Conservation (phyloP, 371 early-diverging fungal genomes). For the Mucor piriformis region DNA sequence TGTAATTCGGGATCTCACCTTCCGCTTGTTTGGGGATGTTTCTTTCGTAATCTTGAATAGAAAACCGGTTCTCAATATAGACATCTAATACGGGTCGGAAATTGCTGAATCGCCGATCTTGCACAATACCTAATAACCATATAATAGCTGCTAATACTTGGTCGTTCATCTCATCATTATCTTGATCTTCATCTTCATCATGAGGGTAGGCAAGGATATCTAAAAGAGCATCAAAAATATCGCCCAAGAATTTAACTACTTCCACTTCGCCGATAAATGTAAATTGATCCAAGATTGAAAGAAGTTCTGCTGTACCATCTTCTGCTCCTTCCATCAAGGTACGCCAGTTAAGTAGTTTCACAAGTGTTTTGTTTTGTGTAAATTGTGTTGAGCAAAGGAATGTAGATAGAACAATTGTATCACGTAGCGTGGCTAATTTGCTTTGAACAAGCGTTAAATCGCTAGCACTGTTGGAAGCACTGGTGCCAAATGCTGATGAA, state of each 20-base stretch:
- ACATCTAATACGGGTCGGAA: conserved; percentile 65
- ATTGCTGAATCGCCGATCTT: conserved; percentile 68
- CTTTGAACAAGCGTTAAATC: conserved; percentile 14
- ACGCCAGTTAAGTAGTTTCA: conserved; percentile 71
- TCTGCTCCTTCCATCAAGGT: conserved; percentile 21
- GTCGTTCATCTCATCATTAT: conserved; percentile 23
- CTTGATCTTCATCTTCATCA: conserved; percentile 12
- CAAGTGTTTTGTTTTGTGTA: conserved; percentile 66
- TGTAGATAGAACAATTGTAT: conserved; percentile 57
- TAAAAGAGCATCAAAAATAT: conserved; percentile 69
- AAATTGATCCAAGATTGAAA: conserved; percentile 61
- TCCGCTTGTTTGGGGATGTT: not conserved
- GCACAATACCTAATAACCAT: conserved; percentile 61
- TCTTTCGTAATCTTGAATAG: conserved; percentile 30
- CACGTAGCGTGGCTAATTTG: conserved; percentile 50
- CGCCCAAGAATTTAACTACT: conserved; percentile 69
- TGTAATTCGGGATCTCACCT: conserved; percentile 3
- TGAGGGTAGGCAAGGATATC: conserved; percentile 54
- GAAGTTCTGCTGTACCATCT: conserved; percentile 43
- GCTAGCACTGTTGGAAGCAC: conserved; percentile 7
- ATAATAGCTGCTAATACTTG: conserved; percentile 61
- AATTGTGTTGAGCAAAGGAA: conserved; percentile 66
- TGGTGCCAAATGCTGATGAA: conserved; percentile 18
- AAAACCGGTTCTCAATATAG: conserved; percentile 63
- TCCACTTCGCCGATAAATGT: conserved; percentile 71